These are phyloP conservation scores for Giardia muris DNA, from an alignment of 208 protist species.

Conservation along the genomic window DNA sequence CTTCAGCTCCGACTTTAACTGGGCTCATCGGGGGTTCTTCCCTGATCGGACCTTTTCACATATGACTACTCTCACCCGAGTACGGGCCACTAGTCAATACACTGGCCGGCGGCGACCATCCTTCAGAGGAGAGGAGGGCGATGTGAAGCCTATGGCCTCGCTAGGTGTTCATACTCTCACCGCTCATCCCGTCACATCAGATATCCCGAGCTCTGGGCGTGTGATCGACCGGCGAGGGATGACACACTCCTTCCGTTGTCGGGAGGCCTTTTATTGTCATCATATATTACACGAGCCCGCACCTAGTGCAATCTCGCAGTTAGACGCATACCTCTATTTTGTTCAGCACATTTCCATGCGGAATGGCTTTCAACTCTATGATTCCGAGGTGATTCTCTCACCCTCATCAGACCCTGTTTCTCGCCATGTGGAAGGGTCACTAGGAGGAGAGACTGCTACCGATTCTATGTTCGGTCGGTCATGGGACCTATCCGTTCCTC, in stretches of 20 bases:
- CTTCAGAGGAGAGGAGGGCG: too few species aligned
- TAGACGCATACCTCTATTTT: not conserved
- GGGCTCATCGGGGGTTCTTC: too few species aligned
- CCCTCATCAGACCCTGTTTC: not conserved
- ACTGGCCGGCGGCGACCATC: too few species aligned
- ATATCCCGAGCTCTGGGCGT: too few species aligned
- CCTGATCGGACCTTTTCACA: too few species aligned
- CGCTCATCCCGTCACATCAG: too few species aligned
- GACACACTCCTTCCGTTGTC: not conserved
- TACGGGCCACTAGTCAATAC: too few species aligned
- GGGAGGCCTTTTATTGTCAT: not conserved
- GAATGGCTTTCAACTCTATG: not conserved
- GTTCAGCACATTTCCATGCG: not conserved
- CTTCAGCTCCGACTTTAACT: too few species aligned
- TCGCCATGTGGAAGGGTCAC: not conserved
- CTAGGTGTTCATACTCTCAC: too few species aligned
- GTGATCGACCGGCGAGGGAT: too few species aligned
- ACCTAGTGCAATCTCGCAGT: not conserved
- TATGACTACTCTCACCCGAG: too few species aligned
- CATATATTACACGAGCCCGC: not conserved
- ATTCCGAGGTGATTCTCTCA: not conserved
- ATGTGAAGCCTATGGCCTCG: too few species aligned
- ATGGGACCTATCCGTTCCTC: not conserved
- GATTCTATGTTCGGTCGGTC: not conserved
- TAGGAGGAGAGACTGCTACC: not conserved